Evolutionary conservation across 345 rosid genomes (phyloP), one percentile per base, ranked within the genome.

Genomic region (Aquilaria yunnanensis): DNA sequence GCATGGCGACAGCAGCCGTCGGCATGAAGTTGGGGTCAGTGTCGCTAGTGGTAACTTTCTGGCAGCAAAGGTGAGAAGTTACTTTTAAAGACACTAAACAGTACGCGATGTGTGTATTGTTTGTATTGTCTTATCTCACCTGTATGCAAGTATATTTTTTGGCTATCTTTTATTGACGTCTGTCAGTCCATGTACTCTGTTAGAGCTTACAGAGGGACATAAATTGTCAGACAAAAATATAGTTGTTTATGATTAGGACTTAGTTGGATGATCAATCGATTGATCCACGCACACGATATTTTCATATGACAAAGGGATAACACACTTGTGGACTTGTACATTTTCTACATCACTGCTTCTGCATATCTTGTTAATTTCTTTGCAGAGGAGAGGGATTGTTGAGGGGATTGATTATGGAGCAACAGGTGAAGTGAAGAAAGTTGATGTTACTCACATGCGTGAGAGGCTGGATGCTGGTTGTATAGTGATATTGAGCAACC

Each of bases 11-110:
- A 90, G 72, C 65, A 88, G 94, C 66, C 96, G 97, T 10, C 79
- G 79, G 81, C 97, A 90, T 62, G 96, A 90, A 64, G 94, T 84
- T 7, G 94, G 96, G 62, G 98, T 93, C 61, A 90, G 94, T 47
- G 98, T 93, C 11, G 97, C 91, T 57, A 90, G 94, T 74, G 98
- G 97, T 34, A 93, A 93, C 78, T 93, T 93, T 75, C 95, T 93
- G 67, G 98, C 97, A 16, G 96, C 98, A 51, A 93, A 93, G 83
- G 98, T 93, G 70, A 65, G 50, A 50, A 5, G 5, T 37, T 37
- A 37, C 43, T 37, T 9, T 3, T 37, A 9, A 37, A 37, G 43
- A 37, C 43, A 37, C 43, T 37, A 9, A 37, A 37, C 5, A 9
- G 8, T 37, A 37, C 8, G 5, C 8, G 6, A 5, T 37, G 43